Percentiles rank a stretch among this genome's conserved stretches.
Evolutionary conservation across 176 grass and related monocot species (phyloP).

Genomic region (Oropetium thomaeum): DNA sequence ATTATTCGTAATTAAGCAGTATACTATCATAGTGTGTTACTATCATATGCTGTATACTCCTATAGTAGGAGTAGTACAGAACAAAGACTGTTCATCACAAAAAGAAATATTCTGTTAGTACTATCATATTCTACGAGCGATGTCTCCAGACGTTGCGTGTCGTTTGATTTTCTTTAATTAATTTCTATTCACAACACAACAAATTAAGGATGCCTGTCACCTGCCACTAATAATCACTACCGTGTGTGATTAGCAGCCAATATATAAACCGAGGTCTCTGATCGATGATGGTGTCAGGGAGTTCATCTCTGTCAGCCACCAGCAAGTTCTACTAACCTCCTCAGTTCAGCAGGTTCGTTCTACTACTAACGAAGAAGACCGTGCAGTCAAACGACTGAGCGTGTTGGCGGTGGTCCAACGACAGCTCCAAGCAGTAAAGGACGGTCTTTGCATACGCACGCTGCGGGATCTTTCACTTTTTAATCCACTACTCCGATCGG

Average conservation of each 20-base stretch:
- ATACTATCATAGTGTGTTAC: too few species aligned
- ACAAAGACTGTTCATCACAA: too few species aligned
- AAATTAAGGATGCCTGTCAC: background rate
- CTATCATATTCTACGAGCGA: background rate
- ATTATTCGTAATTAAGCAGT: too few species aligned
- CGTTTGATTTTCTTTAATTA: background rate
- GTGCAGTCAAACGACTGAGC: conserved; percentile 24
- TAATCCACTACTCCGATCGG: background rate
- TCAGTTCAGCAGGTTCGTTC: too few species aligned
- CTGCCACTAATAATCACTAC: background rate
- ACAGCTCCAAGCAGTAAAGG: background rate
- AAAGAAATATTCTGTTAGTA: background rate
- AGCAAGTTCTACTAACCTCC: too few species aligned
- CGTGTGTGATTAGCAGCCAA: too few species aligned
- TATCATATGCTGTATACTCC: too few species aligned
- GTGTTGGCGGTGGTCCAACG: background rate
- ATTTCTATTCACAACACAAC: background rate
- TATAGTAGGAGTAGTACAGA: background rate
- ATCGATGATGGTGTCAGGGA: too few species aligned
- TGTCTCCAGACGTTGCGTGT: background rate
- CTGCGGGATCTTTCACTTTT: background rate
- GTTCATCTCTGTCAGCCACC: too few species aligned
- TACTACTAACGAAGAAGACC: background rate
- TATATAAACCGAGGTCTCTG: too few species aligned
- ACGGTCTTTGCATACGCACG: background rate